phyloP scores from a whole-genome alignment of 345 rosid species.

The Microthlaspi erraticum region DNA sequence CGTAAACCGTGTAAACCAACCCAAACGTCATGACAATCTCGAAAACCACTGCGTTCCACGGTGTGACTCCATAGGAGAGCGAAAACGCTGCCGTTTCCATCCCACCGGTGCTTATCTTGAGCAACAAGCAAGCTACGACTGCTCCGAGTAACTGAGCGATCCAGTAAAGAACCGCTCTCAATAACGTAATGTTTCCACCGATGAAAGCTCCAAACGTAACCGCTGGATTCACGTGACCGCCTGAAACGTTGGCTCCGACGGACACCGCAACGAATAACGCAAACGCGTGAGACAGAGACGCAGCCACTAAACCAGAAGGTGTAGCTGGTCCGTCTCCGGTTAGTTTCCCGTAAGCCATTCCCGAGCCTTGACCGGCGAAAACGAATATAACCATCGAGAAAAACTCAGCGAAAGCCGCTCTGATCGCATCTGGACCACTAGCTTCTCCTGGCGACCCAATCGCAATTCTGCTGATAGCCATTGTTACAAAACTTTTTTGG shows the following conservation, averaged over 20 bases:
- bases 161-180: slow-evolving; percentile 76
- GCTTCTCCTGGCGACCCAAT: slow-evolving; percentile 69
- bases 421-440: slow-evolving; percentile 65
- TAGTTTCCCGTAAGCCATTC: slow-evolving; percentile 81
- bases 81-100: slow-evolving; percentile 70
- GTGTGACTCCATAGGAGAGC: slow-evolving; percentile 69
- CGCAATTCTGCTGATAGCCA: slow-evolving; percentile 68
- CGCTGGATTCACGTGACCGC: slow-evolving; percentile 91
- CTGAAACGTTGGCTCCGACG: slow-evolving; percentile 79
- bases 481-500: slow-evolving; percentile 25
- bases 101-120: slow-evolving; percentile 73
- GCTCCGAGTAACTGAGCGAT: slow-evolving; percentile 83
- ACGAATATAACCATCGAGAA: slow-evolving; percentile 81
- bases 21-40: slow-evolving; percentile 98
- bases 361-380: slow-evolving; percentile 89
- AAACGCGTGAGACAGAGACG: slow-evolving; percentile 75
- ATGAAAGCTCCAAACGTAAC: slow-evolving; percentile 86
- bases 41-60: slow-evolving; percentile 76
- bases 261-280: slow-evolving; percentile 79
- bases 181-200: slow-evolving; percentile 71
- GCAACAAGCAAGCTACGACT: slow-evolving; percentile 78
- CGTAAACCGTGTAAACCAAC: slow-evolving; percentile 85
- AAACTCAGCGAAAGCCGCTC: slow-evolving; percentile 75
- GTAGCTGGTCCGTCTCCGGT: slow-evolving; percentile 57
- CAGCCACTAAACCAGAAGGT: slow-evolving; percentile 73